Evolutionary conservation across 257 asterid genomes (phyloP).

Genomic region (Solanum peruvianum): DNA sequence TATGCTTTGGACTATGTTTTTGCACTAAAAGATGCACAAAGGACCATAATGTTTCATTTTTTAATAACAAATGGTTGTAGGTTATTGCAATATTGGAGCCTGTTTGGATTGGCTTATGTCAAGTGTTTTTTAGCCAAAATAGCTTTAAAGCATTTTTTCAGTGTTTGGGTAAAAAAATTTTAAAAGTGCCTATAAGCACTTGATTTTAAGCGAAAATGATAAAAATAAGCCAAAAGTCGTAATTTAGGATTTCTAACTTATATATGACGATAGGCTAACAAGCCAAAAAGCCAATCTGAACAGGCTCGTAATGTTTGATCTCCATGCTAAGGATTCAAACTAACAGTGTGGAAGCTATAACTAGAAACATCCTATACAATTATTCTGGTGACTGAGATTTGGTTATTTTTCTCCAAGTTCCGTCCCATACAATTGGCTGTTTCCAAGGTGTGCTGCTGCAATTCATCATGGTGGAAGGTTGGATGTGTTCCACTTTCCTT

Average conservation of each 20-base stretch:
- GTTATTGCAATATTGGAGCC: background rate
- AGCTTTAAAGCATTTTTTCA: background rate
- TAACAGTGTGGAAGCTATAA: background rate
- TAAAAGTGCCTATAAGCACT: too few relatives aligned
- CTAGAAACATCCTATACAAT: background rate
- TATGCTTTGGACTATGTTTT: constrained; percentile 1
- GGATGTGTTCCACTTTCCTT: constrained; percentile 5
- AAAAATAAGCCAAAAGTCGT: background rate
- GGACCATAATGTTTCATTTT: background rate
- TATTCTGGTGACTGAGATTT: constrained; percentile 4
- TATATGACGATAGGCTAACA: background rate
- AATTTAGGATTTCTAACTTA: background rate
- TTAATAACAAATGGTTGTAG: background rate
- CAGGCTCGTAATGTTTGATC: background rate
- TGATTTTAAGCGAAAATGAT: background rate
- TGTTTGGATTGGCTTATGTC: background rate
- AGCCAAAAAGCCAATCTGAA: background rate
- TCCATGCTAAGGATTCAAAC: background rate
- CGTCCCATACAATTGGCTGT: constrained; percentile 75
- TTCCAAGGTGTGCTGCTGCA: constrained; percentile 81
- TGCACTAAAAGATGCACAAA: background rate
- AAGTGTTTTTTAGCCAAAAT: background rate
- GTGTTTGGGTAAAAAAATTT: background rate
- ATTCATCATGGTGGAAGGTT: constrained; percentile 98
- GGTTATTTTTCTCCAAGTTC: constrained; percentile 22